A percentile compares a stretch with the other conserved stretches of the same genome.
These are phyloP conservation scores for Pleurostoma richardsiae DNA, from an alignment of 2,329 filamentous ascomycete genomes.

Conservation along the genomic window DNA sequence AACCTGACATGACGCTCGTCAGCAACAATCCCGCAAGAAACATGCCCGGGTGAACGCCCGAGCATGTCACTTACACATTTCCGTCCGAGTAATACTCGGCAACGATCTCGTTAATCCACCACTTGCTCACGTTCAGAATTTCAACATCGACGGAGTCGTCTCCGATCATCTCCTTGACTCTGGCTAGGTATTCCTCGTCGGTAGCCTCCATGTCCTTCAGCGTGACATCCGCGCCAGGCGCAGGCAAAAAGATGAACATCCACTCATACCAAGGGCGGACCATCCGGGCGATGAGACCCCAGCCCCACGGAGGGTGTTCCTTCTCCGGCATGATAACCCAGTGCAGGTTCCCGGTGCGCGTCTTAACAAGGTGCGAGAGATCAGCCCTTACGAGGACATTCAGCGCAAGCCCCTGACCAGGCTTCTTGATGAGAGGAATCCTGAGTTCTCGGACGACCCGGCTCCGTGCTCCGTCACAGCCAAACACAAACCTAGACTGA, in stretches of 20 bases:
- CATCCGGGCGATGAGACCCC: slow-evolving; percentile 48
- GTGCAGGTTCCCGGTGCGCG: slow-evolving; percentile 53
- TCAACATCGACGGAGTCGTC: slow-evolving; percentile 45
- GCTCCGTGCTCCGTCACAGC: slow-evolving; percentile 43
- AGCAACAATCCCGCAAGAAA: not conserved
- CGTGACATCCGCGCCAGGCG: slow-evolving; percentile 26
- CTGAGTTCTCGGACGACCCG: slow-evolving; percentile 28
- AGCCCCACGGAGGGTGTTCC: slow-evolving; percentile 45
- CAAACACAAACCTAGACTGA: slow-evolving; percentile 48
- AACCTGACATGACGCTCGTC: slow-evolving; percentile 26
- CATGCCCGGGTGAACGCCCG: not conserved
- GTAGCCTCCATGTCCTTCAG: slow-evolving; percentile 30
- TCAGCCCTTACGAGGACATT: slow-evolving; percentile 38
- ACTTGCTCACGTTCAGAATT: slow-evolving; percentile 49
- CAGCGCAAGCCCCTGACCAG: slow-evolving; percentile 27
- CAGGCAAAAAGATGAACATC: slow-evolving; percentile 43
- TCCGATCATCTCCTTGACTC: slow-evolving; percentile 46
- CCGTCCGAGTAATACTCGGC: slow-evolving; percentile 49
- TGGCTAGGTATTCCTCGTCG: slow-evolving; percentile 37
- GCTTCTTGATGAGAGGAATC: slow-evolving; percentile 27
- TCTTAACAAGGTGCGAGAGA: slow-evolving; percentile 39
- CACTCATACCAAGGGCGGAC: slow-evolving; percentile 61
- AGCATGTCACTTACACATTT: slow-evolving; percentile 30
- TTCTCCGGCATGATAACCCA: slow-evolving; percentile 52
- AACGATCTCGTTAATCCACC: slow-evolving; percentile 57